phyloP scores from a whole-genome alignment of 1,139 yeast species.

The Zhuliangozyma blackwelliae region DNA sequence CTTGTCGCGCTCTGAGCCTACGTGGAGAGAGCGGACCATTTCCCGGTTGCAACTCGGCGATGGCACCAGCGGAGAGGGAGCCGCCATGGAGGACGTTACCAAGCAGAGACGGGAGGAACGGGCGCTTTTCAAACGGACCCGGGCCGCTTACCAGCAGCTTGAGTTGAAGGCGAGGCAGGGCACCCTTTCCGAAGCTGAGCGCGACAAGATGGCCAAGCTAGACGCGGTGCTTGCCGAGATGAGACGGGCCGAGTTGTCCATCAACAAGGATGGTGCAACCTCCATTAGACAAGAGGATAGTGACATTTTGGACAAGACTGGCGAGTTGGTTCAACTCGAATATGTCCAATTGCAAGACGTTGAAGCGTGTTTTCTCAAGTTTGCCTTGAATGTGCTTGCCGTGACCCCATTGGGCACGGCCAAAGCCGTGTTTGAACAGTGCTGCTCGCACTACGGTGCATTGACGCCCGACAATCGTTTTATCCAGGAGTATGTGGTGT shows the following conservation, averaged over 20 bases:
- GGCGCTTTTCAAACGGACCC: slow-evolving; percentile 60
- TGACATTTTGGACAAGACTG: slow-evolving; percentile 25
- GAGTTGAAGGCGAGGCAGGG: slow-evolving; percentile 28
- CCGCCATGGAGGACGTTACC: slow-evolving; percentile 73
- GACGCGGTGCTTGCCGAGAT: slow-evolving; percentile 21
- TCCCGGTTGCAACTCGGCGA: slow-evolving; percentile 38
- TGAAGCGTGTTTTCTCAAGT: slow-evolving; percentile 67
- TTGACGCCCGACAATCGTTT: slow-evolving; percentile 33
- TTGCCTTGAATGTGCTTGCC: slow-evolving; percentile 44
- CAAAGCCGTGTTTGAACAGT: slow-evolving; percentile 24
- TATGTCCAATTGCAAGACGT: slow-evolving; percentile 67
- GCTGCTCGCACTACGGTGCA: slow-evolving; percentile 13
- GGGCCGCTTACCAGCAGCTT: slow-evolving; percentile 33
- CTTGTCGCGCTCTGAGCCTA: slow-evolving; percentile 85
- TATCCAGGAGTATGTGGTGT: slow-evolving; percentile 60
- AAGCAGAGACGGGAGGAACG: slow-evolving; percentile 69
- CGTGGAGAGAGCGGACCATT: slow-evolving; percentile 69
- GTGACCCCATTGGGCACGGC: slow-evolving; percentile 13
- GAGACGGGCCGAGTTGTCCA: slow-evolving; percentile 11
- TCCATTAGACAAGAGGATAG: slow-evolving; percentile 6
- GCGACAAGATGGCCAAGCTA: slow-evolving; percentile 22
- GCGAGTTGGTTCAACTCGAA: slow-evolving; percentile 47
- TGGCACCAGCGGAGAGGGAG: slow-evolving; percentile 21
- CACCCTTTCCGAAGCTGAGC: slow-evolving; percentile 21
- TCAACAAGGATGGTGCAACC: slow-evolving; percentile 3